Base-by-base conservation (phyloP, 305 asterid species). In the Fraxinus sp. region DNA sequence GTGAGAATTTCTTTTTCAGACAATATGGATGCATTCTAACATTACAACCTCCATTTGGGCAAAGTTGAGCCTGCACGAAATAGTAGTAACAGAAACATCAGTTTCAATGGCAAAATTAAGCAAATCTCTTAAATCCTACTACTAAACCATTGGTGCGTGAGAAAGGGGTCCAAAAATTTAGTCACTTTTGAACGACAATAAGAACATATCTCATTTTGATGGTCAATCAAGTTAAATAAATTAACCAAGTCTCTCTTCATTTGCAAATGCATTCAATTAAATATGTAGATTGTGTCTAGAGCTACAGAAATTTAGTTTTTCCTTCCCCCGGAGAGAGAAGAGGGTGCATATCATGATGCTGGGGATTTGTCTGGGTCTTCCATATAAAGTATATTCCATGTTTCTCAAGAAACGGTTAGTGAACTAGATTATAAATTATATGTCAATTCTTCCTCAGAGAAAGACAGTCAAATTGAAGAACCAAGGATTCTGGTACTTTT, bases 21-120 rank as follows among this genome's bases (percentile, higher is more conserved):
- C 99, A 94, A 88, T 92, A 93, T 3, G 26, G 84, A 85, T 96
- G 99, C 39, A 93, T 89, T 72, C 96, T 91, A 74, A 87, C 92
- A 79, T 88, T 87, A 79, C 99, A 96, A 16, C 85, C 86, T 84
- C 89, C 93, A 28, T 91, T 96, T 39, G 77, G 88, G 88, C 99
- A 96, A 70, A 83, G 84, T 75, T 91, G 89, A 43, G 95, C 97
- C 98, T 96, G 92, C 82, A 68, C 87, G 70, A 82, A 32, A 57
- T 57, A 77, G 75, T 73, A 41, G 9, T 46, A 71, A 57, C 18
- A 36, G 71, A 74, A 59, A 28, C 26, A 83, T 79, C 22, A 77
- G 52, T 66, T 72, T n/a, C 66, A 36, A 32, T 24, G 20, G 81
- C 20, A 78, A 75, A 72, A 84, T 18, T 55, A 52, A 77, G 68